Base-by-base conservation (phyloP, 352 stramenopile species). In the Saprolegnia parasitica region DNA sequence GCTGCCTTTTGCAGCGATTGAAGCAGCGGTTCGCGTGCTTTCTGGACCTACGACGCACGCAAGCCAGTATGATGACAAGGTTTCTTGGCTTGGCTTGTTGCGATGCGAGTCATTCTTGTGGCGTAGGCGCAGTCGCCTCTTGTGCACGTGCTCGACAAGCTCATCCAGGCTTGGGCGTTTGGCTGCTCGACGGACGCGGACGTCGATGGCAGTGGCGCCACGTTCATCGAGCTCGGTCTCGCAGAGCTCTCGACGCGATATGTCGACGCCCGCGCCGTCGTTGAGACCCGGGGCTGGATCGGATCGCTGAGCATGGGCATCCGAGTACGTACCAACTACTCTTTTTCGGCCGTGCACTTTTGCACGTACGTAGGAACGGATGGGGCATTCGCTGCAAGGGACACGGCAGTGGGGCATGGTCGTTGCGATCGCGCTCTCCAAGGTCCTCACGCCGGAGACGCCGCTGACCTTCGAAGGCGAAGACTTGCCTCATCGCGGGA, bases 241-340 rank as follows among this genome's bases (percentile, higher is more conserved):
- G 18, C 3, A 1, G 46, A 16, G 10, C 9, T 70, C 10, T 24
- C 20, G n/a, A 18, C 40, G 5, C 4, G 20, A 4, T 21, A n/a
- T 16, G 21, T 20, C 18, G 39, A n/a, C 13, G 11, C 63, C 9
- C 29, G 29, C n/a, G 6, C 15, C 15, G 18, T 62, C 21, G 10
- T 70, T 2, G 63, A 70, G 15, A 18, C 20, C 10, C 49, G 45
- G 11, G 21, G 54, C 10, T 70, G 63, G 63, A 70, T 39, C 4
- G 45, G 2, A 20, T 40, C 54, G n/a, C 21, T 70, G n/a, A 62
- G 63, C 46, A 70, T 62, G 45, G 63, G 63, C 39, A 29, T 70
- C 18, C 32, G 61, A 39, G 63, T 70, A 70, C n/a, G 45, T n/a
- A 21, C 40, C n/a, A n/a, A n/a, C n/a, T n/a, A 39, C 37, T 20